Base-by-base conservation (phyloP, 164 flowering plant genomes). In the Dillenia turbinata region DNA sequence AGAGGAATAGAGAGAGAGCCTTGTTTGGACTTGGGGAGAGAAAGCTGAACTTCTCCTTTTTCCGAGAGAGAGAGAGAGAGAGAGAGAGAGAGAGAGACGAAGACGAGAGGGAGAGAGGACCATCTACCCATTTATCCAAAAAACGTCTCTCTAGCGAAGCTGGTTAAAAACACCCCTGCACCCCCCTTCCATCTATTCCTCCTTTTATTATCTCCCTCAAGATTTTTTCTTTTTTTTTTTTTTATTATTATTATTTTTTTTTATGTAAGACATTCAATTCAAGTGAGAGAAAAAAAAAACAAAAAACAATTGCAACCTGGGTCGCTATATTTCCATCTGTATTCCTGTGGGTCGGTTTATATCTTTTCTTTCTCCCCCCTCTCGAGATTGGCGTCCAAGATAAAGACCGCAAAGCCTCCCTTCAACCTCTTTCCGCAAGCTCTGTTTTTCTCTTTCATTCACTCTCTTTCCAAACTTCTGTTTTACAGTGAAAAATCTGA, bases 321-420 rank as follows among this genome's bases (percentile, higher is more conserved):
- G 40, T 33, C 40, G 5, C 57, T 11, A 33, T 45, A 13, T 52
- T 48, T 15, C 12, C 17, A 9, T 52, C 55, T 9, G 55, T 15
- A 59, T 65, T 55, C 60, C 56, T 57, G 53, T 44, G 50, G 54
- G 59, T 56, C 50, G 44, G 53, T 40, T 66, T 52, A 47, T 53
- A 53, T 61, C 33, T 54, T 49, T 17, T 44, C 40, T 11, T 2
- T 45, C 51, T 46, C 40, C 54, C 8, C 40, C 63, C 44, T 72
- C 75, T 74, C 67, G 74, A 76, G 71, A 78, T 71, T 77, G 76
- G 80, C 64, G 71, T 59, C 63, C 24, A 16, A 62, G 72, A 69
- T 63, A 64, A 67, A 70, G 67, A 68, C 70, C 74, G 57, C 40
- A 33, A 33, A 33, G 5, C 40, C 40, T 33, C 6, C 40, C 4